A percentile compares a stretch with the other conserved stretches of the same genome.
These are phyloP conservation scores for Colletotrichum brevisporum DNA, from an alignment of 2,329 filamentous ascomycete species.

Conservation along the genomic window DNA sequence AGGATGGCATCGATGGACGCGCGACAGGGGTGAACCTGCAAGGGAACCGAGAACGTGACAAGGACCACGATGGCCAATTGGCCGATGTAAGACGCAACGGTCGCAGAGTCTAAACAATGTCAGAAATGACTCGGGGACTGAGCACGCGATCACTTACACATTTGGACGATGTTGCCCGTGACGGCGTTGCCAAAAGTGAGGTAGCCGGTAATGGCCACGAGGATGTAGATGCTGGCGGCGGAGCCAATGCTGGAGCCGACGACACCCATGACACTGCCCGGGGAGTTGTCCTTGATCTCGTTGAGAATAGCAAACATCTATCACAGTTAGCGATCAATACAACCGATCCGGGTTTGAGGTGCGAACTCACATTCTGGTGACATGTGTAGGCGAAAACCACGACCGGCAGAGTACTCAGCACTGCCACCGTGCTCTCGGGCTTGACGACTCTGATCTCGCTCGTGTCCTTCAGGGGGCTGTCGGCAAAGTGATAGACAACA, in stretches of 20 bases:
- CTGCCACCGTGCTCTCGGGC: conserved; percentile 84
- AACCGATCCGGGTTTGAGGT: not conserved
- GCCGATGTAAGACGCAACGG: conserved; percentile 88
- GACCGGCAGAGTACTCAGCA: conserved; percentile 89
- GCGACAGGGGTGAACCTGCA: conserved; percentile 95
- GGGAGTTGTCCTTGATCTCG: conserved; percentile 89
- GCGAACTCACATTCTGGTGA: conserved; percentile 86
- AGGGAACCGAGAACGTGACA: conserved; percentile 95
- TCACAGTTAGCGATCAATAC: conserved; percentile 46
- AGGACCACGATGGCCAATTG: conserved; percentile 96
- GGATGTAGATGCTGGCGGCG: conserved; percentile 87
- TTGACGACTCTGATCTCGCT: conserved; percentile 81
- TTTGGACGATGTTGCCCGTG: conserved; percentile 91
- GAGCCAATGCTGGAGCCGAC: conserved; percentile 88
- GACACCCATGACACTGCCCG: conserved; percentile 81
- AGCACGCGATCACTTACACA: conserved; percentile 73
- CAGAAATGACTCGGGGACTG: conserved; percentile 36
- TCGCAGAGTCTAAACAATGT: conserved; percentile 70
- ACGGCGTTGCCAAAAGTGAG: conserved; percentile 94
- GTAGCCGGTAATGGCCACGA: conserved; percentile 96
- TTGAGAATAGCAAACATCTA: conserved; percentile 99
- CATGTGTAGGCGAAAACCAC: conserved; percentile 99
- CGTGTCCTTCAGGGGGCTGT: conserved; percentile 81
- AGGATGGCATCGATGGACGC: conserved; percentile 96
- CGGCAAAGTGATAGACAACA: conserved; percentile 92